Evolutionary conservation across 345 rosid genomes (phyloP).

Genomic region (Boechera retrofracta): DNA sequence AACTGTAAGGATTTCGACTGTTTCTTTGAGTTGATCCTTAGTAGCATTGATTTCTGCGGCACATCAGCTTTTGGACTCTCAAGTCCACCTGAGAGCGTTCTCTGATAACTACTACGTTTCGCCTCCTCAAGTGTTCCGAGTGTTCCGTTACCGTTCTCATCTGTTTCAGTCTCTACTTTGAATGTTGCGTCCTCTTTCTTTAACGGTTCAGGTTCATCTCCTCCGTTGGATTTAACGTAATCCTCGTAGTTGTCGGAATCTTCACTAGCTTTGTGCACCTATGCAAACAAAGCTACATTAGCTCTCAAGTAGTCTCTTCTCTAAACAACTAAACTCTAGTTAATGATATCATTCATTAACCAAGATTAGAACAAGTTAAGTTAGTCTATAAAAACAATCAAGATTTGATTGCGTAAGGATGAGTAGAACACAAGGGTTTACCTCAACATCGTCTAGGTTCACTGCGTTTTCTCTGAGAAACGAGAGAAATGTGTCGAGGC

Average conservation of each 20-base stretch:
- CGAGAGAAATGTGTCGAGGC: conserved; percentile 62
- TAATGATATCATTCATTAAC: background rate
- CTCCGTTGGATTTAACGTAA: conserved; percentile 40
- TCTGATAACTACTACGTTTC: conserved; percentile 49
- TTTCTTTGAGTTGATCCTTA: conserved; percentile 85
- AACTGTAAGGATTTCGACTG: conserved; percentile 64
- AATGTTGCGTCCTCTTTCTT: conserved; percentile 38
- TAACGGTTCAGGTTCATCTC: conserved; percentile 38
- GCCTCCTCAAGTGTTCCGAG: conserved; percentile 29
- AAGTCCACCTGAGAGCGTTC: conserved; percentile 83
- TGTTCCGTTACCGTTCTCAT: conserved; percentile 34
- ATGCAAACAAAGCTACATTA: conserved; percentile 25
- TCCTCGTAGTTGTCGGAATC: conserved; percentile 63
- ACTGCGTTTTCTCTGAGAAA: conserved; percentile 75
- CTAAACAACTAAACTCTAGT: conserved; percentile 1
- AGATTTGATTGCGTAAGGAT: background rate
- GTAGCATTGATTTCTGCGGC: conserved; percentile 57
- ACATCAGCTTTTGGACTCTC: conserved; percentile 75
- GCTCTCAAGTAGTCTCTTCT: conserved; percentile 3
- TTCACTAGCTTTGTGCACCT: conserved; percentile 69
- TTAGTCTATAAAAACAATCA: background rate
- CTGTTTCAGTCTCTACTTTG: conserved; percentile 39
- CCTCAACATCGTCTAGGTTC: conserved; percentile 71
- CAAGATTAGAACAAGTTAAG: background rate
- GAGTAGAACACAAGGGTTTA: conserved; percentile 38